Evolutionary conservation across 1,139 yeast genomes (phyloP), one percentile per base, ranked within the genome.

Genomic region (Lodderomyces beijingensis): DNA sequence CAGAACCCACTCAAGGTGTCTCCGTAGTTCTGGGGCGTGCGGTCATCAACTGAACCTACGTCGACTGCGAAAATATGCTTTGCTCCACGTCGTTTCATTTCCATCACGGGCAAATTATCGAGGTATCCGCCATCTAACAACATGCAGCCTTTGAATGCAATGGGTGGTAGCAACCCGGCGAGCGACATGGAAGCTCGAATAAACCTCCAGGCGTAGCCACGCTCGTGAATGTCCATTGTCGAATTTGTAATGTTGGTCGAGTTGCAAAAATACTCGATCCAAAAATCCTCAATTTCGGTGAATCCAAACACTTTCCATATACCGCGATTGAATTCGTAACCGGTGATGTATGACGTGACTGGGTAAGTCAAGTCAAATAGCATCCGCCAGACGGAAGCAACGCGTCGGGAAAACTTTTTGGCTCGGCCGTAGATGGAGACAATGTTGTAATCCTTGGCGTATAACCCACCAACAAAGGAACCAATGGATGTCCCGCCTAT

Each of bases 401-500:
- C 68, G 46, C 97, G 69, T 16, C 79, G 80, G 2, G 95, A 74
- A 59, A 91, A 91, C 50, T 80, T 81, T 59, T 91, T 91, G 3
- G 93, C 81, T 37, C 95, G 68, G 1, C 96, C 96, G 53, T 83
- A 88, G 22, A 88, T 84, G 0, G 96, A 89, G 5, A 91, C 95
- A 22, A 86, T 62, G 50, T 89, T 95, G 48, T 89, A 86, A 39
- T 91, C 97, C 44, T 79, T 77, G 0, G 97, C 98, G 51, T 91
- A 91, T 15, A 91, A 59, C 0, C 97, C 98, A 13, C 98, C 98
- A 23, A 91, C 87, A 59, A 91, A 87, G 0, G 97, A 77, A 0
- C 98, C 98, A 35, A 91, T 91, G 0, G 96, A 88, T 0, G 98
- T 91, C 4, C 98, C 98, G 0, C 98, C 98, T 35, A 91, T 77